A percentile compares a stretch with the other conserved stretches of the same genome.
Evolutionary conservation across 108 stramenopile species (phyloP).

Genomic region (Conticribra guillardii): DNA sequence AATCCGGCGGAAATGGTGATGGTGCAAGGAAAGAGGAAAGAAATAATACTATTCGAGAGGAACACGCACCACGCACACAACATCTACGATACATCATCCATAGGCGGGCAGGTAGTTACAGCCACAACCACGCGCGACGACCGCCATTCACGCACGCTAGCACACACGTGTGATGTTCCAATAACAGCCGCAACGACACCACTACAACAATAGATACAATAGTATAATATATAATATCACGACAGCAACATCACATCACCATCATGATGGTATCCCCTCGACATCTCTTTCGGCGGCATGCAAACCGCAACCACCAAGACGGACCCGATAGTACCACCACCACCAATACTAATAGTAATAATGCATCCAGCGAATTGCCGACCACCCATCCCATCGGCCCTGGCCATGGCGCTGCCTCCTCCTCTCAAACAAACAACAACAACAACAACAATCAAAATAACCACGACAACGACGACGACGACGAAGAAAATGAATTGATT

Average conservation of each 20-base stretch:
- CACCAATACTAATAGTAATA: background rate
- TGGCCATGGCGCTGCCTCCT: background rate
- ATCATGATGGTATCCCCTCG: constrained; percentile 6
- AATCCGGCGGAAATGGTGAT: no score
- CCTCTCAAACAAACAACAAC: background rate
- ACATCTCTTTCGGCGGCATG: constrained; percentile 7
- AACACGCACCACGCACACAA: no score
- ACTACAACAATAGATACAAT: background rate
- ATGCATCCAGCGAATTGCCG: background rate
- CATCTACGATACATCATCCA: no score
- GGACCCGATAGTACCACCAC: background rate
- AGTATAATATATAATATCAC: background rate
- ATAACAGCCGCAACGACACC: background rate
- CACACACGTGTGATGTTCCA: no score
- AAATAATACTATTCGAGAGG: no score
- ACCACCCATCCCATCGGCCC: background rate
- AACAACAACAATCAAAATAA: constrained; percentile 1
- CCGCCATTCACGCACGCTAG: no score
- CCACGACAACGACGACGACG: background rate
- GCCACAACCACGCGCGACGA: no score
- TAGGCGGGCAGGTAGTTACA: no score
- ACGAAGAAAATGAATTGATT: constrained; percentile 36
- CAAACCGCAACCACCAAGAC: background rate
- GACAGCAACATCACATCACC: no score
- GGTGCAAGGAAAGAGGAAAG: no score